Evolutionary conservation across 495 filamentous ascomycete genomes (phyloP), one percentile per base, ranked within the genome.

Genomic region (Aspergillus bertholletiae): DNA sequence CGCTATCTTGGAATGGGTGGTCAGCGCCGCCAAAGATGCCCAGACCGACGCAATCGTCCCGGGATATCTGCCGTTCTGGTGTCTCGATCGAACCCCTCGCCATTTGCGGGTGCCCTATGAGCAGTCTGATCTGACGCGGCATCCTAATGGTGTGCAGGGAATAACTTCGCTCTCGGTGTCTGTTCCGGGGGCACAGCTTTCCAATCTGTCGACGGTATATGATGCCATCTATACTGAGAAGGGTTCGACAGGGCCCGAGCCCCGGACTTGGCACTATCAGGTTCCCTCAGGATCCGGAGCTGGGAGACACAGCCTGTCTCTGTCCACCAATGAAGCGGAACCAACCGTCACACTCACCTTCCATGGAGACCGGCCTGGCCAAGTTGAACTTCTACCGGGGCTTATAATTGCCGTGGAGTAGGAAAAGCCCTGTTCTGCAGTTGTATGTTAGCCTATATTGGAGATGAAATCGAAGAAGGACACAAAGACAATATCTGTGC

Each of bases 11-110:
- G 45, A 62, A 52, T 62, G 60, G 60, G 50, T 49, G 22, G 39
- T 62, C 22, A 54, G 60, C 26, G 24, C 49, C 1, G 22, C 53
- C 3, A 20, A 11, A 18, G 52, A 49, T 23, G 13, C 32, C 3
- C 17, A 43, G 17, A 55, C 28, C 11, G 41, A 51, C 15, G 21
- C 5, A 3, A 20, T 54, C 0, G n/a, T 13, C 1, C 59, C 54
- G 0, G 61, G 61, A n/a, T 32, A 9, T 20, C n/a, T 60, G 17
- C 61, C 61, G 5, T 63, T 63, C 22, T 63, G 61, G 61, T 63
- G 61, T 51, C 40, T 63, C 22, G 61, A 63, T 22, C 43, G 47
- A 37, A 63, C 61, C 5, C 61, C 61, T 40, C 45, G 61, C 2
- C 47, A 15, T 8, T 39, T 44, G 21, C 61, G 61, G 28, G 61